Base-by-base conservation (phyloP, 805 yeast species). In the Starmerella etchellsii region DNA sequence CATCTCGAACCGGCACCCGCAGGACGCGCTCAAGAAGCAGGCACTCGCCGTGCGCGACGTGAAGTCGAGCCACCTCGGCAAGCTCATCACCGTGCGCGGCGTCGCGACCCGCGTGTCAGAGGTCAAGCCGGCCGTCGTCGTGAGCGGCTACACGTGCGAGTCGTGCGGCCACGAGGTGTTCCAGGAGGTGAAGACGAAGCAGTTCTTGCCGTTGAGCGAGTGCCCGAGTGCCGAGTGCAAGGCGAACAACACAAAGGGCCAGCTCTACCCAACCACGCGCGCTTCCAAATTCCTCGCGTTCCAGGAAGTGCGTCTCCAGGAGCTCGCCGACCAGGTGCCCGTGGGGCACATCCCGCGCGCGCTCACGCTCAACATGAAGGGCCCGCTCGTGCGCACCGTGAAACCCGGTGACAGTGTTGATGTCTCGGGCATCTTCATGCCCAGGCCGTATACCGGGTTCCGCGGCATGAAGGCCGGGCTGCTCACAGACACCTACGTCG, bases 321-420 rank as follows among this genome's bases (percentile, higher is more conserved):
- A 91, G 62, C 66, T 88, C 58, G 82, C 97, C 4, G 78, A 79
- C 50, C 98, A 91, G 64, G 98, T 91, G 15, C 99, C 99, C 1
- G 88, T 87, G 23, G 98, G 98, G 39, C 95, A 88, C 60, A 91
- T 91, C 48, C 99, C 99, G 36, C 73, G 99, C 54, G 65, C 84
- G 24, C 67, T 91, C 48, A 73, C 79, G 14, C 71, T 88, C 41
- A 95, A 88, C 58, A 76, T 88, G n/a, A 82, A 81, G 54, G 99
- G 99, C 33, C 80, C 83, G 43, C 64, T 91, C 41, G 96, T 85
- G 23, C 73, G 99, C 54, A 64, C 80, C 11, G 69, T 83, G 67
- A 74, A 77, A 47, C 97, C 99, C 1, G 99, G 99, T 54, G 98
- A 91, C 60, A 70, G 80, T 24, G 96, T 85, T 26, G 97, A 91